Base-by-base conservation (phyloP, 2,329 filamentous ascomycete genomes). In the Sarocladium brachiariae region DNA sequence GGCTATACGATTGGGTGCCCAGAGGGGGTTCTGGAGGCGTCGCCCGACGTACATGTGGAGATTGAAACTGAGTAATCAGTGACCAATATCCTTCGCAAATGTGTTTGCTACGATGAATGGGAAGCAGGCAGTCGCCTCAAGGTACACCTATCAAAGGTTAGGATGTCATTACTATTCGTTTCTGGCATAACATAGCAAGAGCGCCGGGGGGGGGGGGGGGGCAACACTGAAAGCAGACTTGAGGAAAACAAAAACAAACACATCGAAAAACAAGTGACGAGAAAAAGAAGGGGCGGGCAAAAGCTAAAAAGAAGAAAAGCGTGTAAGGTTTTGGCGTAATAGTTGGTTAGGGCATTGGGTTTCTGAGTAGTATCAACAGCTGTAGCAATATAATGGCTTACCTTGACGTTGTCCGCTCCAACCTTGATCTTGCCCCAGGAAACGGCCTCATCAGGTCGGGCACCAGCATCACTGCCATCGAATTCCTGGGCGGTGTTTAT, bases 381-480 rank as follows among this genome's bases (percentile, higher is more conserved):
- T 30, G 27, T 30, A 30, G 13, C 14, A 48, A 25, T 38, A 16
- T 8, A 21, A 31, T 18, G 4, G 62, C 73, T 58, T 65, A 89
- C 88, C 83, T 97, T 99, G 51, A 97, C 91, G 59, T 84, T 87
- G 55, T 93, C 86, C 1, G 86, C 93, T 49, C 85, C 87, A 37
- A 84, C 76, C 69, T 95, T 96, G 68, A 99, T 96, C 76, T 99
- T 99, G 2, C 93, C 93, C 93, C 93, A 99, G 55, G 91, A 96
- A 14, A 99, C 88, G 4, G 93, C 93, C 71, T 99, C 93, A 61
- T 99, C 93, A 4, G 93, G 93, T 51, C 93, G 77, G 3, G 93
- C 93, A 1, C 93, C 93, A 0, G 93, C 92, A 70, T 99, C 93
- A 60, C 90, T 96, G 2, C 93, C 93, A 65, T 99, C 93, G 64